Evolutionary conservation across 2,329 filamentous ascomycete species (phyloP), one percentile per base, ranked within the genome.

Genomic region (Monosporascus sp.): DNA sequence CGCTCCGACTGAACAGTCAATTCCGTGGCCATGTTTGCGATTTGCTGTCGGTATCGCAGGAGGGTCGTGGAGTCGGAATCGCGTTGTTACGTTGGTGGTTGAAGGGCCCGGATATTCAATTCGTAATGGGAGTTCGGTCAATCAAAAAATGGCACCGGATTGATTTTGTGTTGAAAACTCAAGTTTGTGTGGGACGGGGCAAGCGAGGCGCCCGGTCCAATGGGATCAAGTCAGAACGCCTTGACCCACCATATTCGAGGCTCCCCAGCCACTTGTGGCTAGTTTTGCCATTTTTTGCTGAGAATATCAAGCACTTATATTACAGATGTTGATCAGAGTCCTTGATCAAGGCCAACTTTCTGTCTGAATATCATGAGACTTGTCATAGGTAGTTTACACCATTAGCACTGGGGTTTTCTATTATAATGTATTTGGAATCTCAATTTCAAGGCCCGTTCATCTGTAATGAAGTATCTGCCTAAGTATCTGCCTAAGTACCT

Each of bases 1-100:
- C 94, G 93, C 88, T 99, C 94, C 77, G 91, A 95, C 88, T 99
- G 94, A 80, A 99, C 94, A 78, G 91, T 96, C 82, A 97, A 85
- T 85, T 96, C 91, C 85, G 91, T 96, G 77, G 91, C 91, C 91
- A 96, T 96, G 78, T 75, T 85, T 82, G 79, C 79, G 78, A 66
- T 68, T 60, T 61, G 58, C 67, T 66, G 68, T 63, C 61, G 63
- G 56, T 73, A 68, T 72, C 72, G 74, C 75, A 74, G 67, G 68
- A 62, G 60, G 58, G 56, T 60, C 57, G 68, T 70, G 58, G 56
- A 55, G 54, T 57, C 54, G 56, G 58, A 51, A 56, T 52, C 48
- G 53, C 22, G 43, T 46, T 46, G 22, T 26, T 59, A 52, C 61
- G 56, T 52, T 62, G 57, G 57, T 64, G 58, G 58, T 65, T 60